These are phyloP conservation scores for Cytidiella melzeri DNA, from an alignment of 768 basidiomycete species.

Conservation along the genomic window DNA sequence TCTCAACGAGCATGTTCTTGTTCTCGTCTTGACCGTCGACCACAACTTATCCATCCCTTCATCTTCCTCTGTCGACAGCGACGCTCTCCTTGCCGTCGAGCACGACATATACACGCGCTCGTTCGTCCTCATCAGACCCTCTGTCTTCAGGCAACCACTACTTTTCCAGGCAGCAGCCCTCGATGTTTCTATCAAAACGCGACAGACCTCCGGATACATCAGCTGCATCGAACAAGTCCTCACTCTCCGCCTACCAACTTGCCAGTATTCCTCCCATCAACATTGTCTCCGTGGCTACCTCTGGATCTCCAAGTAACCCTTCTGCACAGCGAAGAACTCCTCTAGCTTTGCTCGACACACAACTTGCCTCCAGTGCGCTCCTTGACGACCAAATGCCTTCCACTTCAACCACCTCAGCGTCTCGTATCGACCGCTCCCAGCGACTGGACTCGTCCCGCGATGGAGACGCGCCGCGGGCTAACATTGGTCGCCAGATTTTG, in stretches of 20 bases:
- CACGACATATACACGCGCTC: neutral
- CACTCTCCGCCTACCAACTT: conserved; percentile 10
- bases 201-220: conserved; percentile 12
- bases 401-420: conserved; percentile 15
- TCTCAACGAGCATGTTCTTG: conserved; percentile 2
- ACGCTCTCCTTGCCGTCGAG: neutral
- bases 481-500: conserved; percentile 21
- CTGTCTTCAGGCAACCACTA: neutral
- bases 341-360: conserved; percentile 23
- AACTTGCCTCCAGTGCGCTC: conserved; percentile 15
- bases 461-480: conserved; percentile 16
- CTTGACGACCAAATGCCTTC: conserved; percentile 24
- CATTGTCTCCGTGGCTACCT: conserved; percentile 4
- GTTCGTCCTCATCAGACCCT: neutral
- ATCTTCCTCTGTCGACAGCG: neutral
- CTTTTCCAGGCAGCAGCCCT: conserved; percentile 2
- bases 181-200: conserved; percentile 14
- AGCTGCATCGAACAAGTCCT: conserved; percentile 6
- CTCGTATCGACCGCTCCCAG: conserved; percentile 17
- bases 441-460: conserved; percentile 11
- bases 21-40: conserved; percentile 1
- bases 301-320: conserved; percentile 5
- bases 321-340: conserved; percentile 18
- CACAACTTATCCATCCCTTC: neutral
- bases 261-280: conserved; percentile 13